Evolutionary conservation across 352 stramenopile species (phyloP).

Genomic region (Phytophthora podocarpi): DNA sequence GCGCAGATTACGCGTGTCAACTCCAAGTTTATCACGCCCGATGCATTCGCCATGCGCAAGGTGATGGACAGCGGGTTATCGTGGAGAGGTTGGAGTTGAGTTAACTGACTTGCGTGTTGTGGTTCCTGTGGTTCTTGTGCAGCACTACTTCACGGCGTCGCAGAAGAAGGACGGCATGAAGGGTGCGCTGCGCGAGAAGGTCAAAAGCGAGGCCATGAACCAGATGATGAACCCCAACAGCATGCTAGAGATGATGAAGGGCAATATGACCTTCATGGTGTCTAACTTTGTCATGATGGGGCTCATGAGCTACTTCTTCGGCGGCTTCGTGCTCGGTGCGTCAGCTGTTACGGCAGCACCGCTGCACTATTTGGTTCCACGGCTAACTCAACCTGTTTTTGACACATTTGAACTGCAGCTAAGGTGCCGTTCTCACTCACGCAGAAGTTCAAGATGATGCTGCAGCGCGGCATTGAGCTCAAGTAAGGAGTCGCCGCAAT

Average conservation of each 20-base stretch:
- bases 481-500: slow-evolving; percentile 46
- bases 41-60: slow-evolving; percentile 91
- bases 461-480: slow-evolving; percentile 97
- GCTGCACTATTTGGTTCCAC: background rate
- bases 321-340: slow-evolving; percentile 95
- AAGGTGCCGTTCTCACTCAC: slow-evolving; percentile 99
- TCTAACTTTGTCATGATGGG: slow-evolving; percentile 99
- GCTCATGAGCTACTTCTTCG: slow-evolving; percentile 99
- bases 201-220: slow-evolving; percentile 90
- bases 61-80: slow-evolving; percentile 33
- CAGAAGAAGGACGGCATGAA: slow-evolving; percentile 90
- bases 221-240: slow-evolving; percentile 96
- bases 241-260: slow-evolving; percentile 99
- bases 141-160: slow-evolving; percentile 89
- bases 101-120: slow-evolving; percentile 2
- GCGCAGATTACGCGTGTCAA: slow-evolving; percentile 88
- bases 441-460: slow-evolving; percentile 98
- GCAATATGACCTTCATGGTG: slow-evolving; percentile 98
- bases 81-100: background rate
- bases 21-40: slow-evolving; percentile 86
- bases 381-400: background rate
- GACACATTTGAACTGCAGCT: slow-evolving; percentile 45
- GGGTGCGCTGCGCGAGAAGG: slow-evolving; percentile 85
- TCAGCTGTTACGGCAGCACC: slow-evolving; percentile 3
- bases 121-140: background rate